phyloP scores from a whole-genome alignment of 208 protist genomes.

The Plasmodiophora brassicae region DNA sequence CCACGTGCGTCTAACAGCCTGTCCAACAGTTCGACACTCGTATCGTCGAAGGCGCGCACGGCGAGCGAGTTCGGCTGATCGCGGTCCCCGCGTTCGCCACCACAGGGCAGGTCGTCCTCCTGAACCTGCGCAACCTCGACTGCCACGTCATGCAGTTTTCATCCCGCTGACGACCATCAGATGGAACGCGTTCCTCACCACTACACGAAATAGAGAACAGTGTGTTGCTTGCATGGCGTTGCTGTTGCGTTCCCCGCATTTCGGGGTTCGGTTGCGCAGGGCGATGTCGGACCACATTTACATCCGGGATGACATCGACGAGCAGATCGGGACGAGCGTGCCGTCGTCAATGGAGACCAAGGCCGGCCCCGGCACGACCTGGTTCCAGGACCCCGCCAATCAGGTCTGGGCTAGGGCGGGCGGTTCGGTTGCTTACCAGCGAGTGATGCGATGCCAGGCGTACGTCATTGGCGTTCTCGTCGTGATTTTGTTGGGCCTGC shows the following conservation, averaged over 20 bases:
- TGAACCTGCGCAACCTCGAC: background rate
- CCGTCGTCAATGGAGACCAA: background rate
- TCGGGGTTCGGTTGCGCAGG: too few species aligned
- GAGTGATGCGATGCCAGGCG: too few species aligned
- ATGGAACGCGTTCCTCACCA: too few species aligned
- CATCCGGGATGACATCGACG: background rate
- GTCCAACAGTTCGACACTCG: background rate
- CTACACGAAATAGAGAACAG: too few species aligned
- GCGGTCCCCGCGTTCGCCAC: background rate
- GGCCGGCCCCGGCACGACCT: background rate
- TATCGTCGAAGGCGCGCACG: background rate
- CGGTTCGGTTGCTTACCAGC: too few species aligned
- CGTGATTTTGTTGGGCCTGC: too few species aligned
- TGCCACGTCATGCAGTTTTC: constrained; percentile 32
- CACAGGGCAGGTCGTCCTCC: background rate
- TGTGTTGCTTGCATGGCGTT: too few species aligned
- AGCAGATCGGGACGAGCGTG: background rate
- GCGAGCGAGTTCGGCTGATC: background rate
- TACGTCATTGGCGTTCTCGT: too few species aligned
- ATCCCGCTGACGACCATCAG: too few species aligned
- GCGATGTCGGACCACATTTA: background rate
- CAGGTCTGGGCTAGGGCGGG: too few species aligned
- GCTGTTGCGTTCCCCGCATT: too few species aligned
- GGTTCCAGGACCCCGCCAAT: background rate
- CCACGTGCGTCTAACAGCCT: too few species aligned